Conservation (phyloP, 129 eudicot genomes). For the carrot (Daucus carota) region DNA sequence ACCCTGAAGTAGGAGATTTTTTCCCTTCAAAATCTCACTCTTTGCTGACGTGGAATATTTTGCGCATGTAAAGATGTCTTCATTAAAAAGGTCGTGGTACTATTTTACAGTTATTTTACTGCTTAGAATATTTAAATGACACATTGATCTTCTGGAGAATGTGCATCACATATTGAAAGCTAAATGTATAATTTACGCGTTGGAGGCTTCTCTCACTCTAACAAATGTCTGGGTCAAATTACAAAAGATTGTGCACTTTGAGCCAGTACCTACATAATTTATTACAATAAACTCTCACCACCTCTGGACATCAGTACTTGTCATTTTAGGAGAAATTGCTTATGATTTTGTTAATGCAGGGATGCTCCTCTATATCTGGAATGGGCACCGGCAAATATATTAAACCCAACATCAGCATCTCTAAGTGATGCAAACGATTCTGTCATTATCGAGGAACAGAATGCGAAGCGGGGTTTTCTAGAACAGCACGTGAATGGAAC, state of each 20-base stretch:
- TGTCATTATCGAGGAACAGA: conserved; percentile 37
- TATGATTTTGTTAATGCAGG: conserved; percentile 24
- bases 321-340: background rate
- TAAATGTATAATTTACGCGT: background rate
- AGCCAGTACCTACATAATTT: background rate
- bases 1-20: background rate
- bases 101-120: background rate
- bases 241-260: background rate
- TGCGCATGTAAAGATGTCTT: background rate
- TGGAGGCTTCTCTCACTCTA: background rate
- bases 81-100: background rate
- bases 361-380: conserved; percentile 83
- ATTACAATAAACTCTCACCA: background rate
- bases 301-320: background rate
- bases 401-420: conserved; percentile 27
- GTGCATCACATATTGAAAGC: background rate
- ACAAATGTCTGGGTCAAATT: background rate
- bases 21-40: background rate
- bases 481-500: conserved; percentile 54
- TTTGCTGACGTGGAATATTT: too few relatives aligned
- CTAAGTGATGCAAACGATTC: conserved; percentile 23
- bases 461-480: conserved; percentile 43
- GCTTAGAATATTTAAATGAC: background rate
- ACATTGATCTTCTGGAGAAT: background rate
- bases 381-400: conserved; percentile 84